phyloP scores from a whole-genome alignment of 192 early-diverging fungal species.

The Coemansia umbellata region DNA sequence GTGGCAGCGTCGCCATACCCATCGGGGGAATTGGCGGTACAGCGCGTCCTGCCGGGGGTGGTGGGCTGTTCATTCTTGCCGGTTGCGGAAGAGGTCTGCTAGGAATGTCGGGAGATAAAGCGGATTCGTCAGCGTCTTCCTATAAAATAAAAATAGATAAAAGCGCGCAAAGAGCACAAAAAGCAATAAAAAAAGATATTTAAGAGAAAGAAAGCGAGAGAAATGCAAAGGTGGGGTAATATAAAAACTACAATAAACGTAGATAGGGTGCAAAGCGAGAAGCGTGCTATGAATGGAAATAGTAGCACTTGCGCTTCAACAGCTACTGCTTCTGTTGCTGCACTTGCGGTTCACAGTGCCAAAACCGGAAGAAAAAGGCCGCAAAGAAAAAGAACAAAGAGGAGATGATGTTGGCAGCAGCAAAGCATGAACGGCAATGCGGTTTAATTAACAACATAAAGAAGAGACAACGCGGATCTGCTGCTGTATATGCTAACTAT shows the following conservation, averaged over 20 bases:
- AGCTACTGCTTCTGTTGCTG: too few species aligned
- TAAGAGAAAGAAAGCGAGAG: too few species aligned
- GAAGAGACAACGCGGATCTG: too few species aligned
- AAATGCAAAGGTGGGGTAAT: too few species aligned
- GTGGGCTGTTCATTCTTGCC: constrained; percentile 9
- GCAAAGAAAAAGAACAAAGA: neutral
- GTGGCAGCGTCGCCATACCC: constrained; percentile 15
- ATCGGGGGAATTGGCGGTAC: constrained; percentile 19
- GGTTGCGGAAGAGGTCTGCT: constrained; percentile 40
- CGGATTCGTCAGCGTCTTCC: constrained; percentile 15
- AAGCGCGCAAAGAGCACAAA: neutral
- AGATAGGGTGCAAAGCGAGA: too few species aligned
- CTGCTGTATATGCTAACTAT: too few species aligned
- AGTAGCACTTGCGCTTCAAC: too few species aligned
- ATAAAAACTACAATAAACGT: too few species aligned
- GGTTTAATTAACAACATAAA: too few species aligned
- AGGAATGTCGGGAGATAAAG: constrained; percentile 22
- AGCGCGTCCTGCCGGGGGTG: constrained; percentile 7
- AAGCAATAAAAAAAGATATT: neutral
- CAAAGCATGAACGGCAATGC: too few species aligned
- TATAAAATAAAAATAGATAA: neutral
- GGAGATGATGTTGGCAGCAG: neutral
- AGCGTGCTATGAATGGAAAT: too few species aligned
- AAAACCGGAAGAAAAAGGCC: neutral
- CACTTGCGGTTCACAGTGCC: too few species aligned